Evolutionary conservation across 306 rosid genomes (phyloP).

Genomic region (Clitoria ternatea): DNA sequence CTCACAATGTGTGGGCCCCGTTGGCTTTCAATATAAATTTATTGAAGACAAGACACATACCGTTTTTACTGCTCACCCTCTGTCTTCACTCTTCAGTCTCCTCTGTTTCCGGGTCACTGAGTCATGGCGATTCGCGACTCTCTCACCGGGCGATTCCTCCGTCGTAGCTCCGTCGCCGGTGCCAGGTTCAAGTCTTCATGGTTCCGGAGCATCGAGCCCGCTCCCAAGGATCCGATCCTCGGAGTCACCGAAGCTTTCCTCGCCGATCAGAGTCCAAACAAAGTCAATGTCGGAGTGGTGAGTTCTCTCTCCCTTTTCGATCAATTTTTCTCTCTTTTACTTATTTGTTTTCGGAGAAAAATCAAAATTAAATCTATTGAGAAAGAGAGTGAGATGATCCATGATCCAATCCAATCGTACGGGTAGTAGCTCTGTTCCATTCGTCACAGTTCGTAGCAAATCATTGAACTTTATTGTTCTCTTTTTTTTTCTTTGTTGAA

Average conservation of each 20-base stretch:
- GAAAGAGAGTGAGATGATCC: not conserved
- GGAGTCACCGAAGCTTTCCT: constrained; percentile 97
- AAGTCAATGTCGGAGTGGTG: constrained; percentile 96
- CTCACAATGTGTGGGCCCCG: not conserved
- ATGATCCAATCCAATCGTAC: not conserved
- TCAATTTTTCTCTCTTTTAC: not conserved
- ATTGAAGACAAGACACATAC: not conserved
- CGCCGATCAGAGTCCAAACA: constrained; percentile 82
- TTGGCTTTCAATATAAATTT: not conserved
- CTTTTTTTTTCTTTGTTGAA: not conserved
- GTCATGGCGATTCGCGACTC: constrained; percentile 54
- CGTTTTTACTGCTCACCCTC: not conserved
- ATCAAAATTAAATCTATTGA: not conserved
- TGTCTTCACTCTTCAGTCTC: not conserved
- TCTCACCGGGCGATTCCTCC: constrained; percentile 16
- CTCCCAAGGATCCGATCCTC: constrained; percentile 96
- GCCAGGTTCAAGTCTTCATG: constrained; percentile 67
- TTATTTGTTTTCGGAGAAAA: not conserved
- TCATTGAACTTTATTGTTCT: not conserved
- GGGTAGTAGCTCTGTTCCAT: constrained; percentile 7
- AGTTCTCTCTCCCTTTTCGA: constrained; percentile 27
- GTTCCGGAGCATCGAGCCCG: constrained; percentile 75
- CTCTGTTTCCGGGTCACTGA: constrained; percentile 11
- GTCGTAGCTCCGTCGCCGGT: constrained; percentile 45
- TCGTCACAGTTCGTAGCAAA: not conserved